Evolutionary conservation across 805 yeast species (phyloP).

Genomic region (Yamadazyma scolyti): DNA sequence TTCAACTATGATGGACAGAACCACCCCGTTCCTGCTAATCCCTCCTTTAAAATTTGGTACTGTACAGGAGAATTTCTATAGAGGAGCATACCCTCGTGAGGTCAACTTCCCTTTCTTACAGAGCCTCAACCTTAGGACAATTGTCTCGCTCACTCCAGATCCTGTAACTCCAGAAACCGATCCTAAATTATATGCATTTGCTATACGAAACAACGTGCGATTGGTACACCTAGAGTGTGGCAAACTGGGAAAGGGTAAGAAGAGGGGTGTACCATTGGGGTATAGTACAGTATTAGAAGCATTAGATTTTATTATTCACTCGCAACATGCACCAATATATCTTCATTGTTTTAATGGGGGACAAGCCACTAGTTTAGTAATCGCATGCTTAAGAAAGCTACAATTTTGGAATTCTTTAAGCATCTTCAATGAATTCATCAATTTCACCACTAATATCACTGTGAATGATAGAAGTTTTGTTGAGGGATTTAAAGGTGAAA

Average conservation of each 20-base stretch:
- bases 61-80: constrained; percentile 63
- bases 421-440: constrained; percentile 78
- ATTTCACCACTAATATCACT: constrained; percentile 72
- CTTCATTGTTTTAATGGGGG: constrained; percentile 90
- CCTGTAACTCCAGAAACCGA: constrained; percentile 59
- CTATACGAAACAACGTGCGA: constrained; percentile 49
- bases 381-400: constrained; percentile 81
- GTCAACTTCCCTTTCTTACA: constrained; percentile 66
- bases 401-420: constrained; percentile 89
- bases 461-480: constrained; percentile 81
- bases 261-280: constrained; percentile 78
- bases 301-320: constrained; percentile 58
- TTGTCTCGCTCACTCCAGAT: constrained; percentile 76
- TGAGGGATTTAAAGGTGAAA: constrained; percentile 68
- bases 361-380: constrained; percentile 74
- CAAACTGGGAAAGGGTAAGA: constrained; percentile 71
- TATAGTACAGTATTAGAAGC: constrained; percentile 57
- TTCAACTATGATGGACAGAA: constrained; percentile 10
- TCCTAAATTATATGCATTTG: constrained; percentile 48
- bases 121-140: constrained; percentile 62
- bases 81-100: constrained; percentile 87
- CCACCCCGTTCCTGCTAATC: constrained; percentile 32
- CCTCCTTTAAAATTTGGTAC: constrained; percentile 80
- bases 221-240: constrained; percentile 67
- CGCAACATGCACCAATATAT: constrained; percentile 64